Evolutionary conservation across 2,329 filamentous ascomycete species (phyloP).

Genomic region (Ophiognomonia clavigignenti-juglandacearum): DNA sequence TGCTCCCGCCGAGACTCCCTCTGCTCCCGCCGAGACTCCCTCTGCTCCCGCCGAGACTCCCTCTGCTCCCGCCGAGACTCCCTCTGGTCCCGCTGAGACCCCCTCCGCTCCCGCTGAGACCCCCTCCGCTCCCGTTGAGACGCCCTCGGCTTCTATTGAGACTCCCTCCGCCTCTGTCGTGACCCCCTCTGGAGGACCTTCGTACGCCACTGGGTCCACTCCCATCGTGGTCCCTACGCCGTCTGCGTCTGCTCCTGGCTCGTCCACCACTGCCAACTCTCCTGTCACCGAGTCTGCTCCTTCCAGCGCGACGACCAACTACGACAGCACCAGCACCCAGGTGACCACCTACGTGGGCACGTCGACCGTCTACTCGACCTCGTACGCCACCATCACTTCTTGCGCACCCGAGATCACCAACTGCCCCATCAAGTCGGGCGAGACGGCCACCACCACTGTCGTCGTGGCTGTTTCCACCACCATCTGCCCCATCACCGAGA

Average conservation of each 20-base stretch:
- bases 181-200: too few species aligned
- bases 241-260: constrained; percentile 16
- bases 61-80: too few species aligned
- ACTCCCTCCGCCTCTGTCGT: not conserved
- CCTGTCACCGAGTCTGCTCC: constrained; percentile 1
- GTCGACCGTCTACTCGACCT: constrained; percentile 41
- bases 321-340: constrained; percentile 15
- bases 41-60: too few species aligned
- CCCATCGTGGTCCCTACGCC: too few species aligned
- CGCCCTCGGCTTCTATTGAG: not conserved
- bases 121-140: too few species aligned
- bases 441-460: constrained; percentile 49
- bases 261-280: constrained; percentile 10
- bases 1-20: too few species aligned
- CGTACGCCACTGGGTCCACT: too few species aligned
- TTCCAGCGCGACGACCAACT: constrained; percentile 6
- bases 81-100: too few species aligned
- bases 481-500: constrained; percentile 57
- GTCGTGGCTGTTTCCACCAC: constrained; percentile 54
- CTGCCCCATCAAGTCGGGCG: constrained; percentile 43
- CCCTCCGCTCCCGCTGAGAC: too few species aligned
- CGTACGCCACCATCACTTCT: constrained; percentile 44
- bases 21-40: too few species aligned
- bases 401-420: constrained; percentile 41
- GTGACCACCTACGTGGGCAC: constrained; percentile 18